Evolutionary conservation across 2,329 filamentous ascomycete genomes (phyloP).

Genomic region (Aureobasidium subglaciale): DNA sequence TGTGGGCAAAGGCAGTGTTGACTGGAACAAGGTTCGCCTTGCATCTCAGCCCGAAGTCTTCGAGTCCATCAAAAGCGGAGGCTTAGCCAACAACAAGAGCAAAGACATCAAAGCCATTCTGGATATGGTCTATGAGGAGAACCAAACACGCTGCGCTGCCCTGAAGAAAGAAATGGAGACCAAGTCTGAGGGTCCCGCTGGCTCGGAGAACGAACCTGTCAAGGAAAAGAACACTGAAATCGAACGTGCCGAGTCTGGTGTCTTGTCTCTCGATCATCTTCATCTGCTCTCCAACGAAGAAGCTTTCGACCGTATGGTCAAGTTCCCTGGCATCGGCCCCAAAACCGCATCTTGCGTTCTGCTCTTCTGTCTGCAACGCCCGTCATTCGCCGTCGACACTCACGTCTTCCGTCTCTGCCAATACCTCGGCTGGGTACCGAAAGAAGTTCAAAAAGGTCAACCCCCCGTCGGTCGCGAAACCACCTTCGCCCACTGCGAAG

Average conservation of each 20-base stretch:
- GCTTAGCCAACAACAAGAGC: slow-evolving; percentile 63
- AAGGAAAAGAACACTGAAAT: slow-evolving; percentile 53
- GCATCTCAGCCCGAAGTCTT: slow-evolving; percentile 56
- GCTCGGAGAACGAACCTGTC: slow-evolving; percentile 39
- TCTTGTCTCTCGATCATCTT: slow-evolving; percentile 59
- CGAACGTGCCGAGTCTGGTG: slow-evolving; percentile 47
- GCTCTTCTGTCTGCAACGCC: slow-evolving; percentile 57
- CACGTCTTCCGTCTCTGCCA: slow-evolving; percentile 58
- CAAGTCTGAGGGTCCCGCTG: slow-evolving; percentile 23
- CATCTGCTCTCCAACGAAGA: slow-evolving; percentile 49
- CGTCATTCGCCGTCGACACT: slow-evolving; percentile 59
- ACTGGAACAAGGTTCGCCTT: slow-evolving; percentile 64
- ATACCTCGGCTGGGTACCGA: slow-evolving; percentile 56
- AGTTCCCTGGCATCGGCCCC: slow-evolving; percentile 57
- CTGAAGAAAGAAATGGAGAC: slow-evolving; percentile 35
- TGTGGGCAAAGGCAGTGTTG: slow-evolving; percentile 62
- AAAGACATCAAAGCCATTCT: slow-evolving; percentile 67
- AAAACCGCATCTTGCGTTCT: slow-evolving; percentile 60
- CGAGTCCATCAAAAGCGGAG: slow-evolving; percentile 62
- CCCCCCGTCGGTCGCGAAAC: slow-evolving; percentile 42
- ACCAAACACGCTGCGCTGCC: slow-evolving; percentile 48
- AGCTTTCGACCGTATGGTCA: slow-evolving; percentile 50
- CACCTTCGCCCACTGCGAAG: slow-evolving; percentile 54
- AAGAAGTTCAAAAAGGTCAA: slow-evolving; percentile 35
- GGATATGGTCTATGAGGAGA: slow-evolving; percentile 64